phyloP scores from a whole-genome alignment of 805 yeast genomes.

The Cyberlindnera subsufficiens region DNA sequence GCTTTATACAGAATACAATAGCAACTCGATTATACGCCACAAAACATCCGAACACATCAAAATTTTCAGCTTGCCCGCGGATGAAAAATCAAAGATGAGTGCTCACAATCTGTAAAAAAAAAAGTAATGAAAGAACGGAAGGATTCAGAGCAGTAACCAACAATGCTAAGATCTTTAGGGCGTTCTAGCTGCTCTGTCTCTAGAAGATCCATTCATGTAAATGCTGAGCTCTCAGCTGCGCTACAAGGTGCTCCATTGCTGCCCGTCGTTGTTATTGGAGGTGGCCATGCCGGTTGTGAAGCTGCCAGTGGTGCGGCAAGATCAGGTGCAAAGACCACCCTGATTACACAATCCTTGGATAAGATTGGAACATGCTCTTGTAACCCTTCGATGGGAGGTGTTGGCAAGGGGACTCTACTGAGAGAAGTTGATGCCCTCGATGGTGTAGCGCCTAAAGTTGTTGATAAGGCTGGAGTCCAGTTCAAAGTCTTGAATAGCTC shows the following conservation, averaged over 20 bases:
- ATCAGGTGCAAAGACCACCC: constrained; percentile 60
- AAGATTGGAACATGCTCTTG: constrained; percentile 95
- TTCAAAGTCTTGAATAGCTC: constrained; percentile 81
- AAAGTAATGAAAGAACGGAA: too few relatives aligned
- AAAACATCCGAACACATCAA: too few relatives aligned
- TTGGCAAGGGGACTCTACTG: constrained; percentile 91
- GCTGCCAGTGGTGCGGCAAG: constrained; percentile 94
- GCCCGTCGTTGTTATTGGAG: constrained; percentile 89
- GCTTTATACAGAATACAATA: too few relatives aligned
- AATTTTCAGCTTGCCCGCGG: too few relatives aligned
- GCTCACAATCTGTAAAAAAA: too few relatives aligned
- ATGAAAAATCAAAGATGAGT: too few relatives aligned
- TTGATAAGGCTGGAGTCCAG: constrained; percentile 90
- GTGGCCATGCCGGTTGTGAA: constrained; percentile 98
- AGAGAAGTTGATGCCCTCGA: constrained; percentile 95
- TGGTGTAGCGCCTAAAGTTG: constrained; percentile 82
- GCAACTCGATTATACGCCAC: too few relatives aligned
- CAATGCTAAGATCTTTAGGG: not conserved
- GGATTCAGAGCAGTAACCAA: not conserved
- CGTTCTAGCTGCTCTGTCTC: not conserved
- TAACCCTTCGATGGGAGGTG: constrained; percentile 97
- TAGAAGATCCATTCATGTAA: constrained; percentile 14
- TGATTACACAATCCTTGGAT: constrained; percentile 68
- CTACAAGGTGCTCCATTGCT: constrained; percentile 14
- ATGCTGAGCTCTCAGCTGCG: constrained; percentile 15